phyloP scores from a whole-genome alignment of 2,329 filamentous ascomycete genomes.

The Tolypocladium pustulatum region DNA sequence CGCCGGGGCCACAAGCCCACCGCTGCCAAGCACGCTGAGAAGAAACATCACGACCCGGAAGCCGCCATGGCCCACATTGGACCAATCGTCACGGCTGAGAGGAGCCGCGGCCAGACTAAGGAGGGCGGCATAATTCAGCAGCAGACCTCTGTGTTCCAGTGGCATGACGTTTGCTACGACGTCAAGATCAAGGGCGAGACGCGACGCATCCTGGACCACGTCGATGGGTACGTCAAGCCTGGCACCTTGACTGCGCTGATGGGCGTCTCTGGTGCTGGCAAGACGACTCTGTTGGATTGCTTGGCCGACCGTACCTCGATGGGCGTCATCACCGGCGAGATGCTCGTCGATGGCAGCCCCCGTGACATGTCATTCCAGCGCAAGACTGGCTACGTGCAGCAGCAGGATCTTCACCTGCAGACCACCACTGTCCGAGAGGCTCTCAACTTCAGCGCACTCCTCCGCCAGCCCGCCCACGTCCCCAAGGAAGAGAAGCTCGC shows the following conservation, averaged over 20 bases:
- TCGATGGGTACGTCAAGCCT: slow-evolving; percentile 90
- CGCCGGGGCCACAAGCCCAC: slow-evolving; percentile 55
- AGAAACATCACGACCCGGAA: slow-evolving; percentile 51
- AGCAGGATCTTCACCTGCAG: slow-evolving; percentile 80
- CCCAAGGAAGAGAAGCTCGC: slow-evolving; percentile 66
- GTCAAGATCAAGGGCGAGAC: slow-evolving; percentile 68
- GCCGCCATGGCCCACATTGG: slow-evolving; percentile 39
- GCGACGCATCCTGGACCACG: slow-evolving; percentile 69
- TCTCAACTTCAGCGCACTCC: slow-evolving; percentile 72
- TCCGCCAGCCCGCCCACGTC: slow-evolving; percentile 72
- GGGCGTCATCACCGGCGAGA: slow-evolving; percentile 79
- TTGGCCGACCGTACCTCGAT: slow-evolving; percentile 78
- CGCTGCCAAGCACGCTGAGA: slow-evolving; percentile 46
- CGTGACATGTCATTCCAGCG: slow-evolving; percentile 79
- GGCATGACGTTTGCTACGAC: slow-evolving; percentile 71
- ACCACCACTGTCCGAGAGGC: slow-evolving; percentile 85
- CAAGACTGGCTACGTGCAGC: slow-evolving; percentile 85
- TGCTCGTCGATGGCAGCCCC: slow-evolving; percentile 55
- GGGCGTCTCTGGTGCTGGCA: slow-evolving; percentile 88
- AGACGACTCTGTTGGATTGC: slow-evolving; percentile 82
- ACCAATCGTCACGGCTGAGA: slow-evolving; percentile 34
- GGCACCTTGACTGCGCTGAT: slow-evolving; percentile 84
- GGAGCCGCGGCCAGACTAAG: slow-evolving; percentile 24
- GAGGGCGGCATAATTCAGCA: slow-evolving; percentile 30
- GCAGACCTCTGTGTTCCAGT: slow-evolving; percentile 74